These are phyloP conservation scores for Trichoderma harzianum DNA, from an alignment of 2,329 filamentous ascomycete species.

Conservation along the genomic window DNA sequence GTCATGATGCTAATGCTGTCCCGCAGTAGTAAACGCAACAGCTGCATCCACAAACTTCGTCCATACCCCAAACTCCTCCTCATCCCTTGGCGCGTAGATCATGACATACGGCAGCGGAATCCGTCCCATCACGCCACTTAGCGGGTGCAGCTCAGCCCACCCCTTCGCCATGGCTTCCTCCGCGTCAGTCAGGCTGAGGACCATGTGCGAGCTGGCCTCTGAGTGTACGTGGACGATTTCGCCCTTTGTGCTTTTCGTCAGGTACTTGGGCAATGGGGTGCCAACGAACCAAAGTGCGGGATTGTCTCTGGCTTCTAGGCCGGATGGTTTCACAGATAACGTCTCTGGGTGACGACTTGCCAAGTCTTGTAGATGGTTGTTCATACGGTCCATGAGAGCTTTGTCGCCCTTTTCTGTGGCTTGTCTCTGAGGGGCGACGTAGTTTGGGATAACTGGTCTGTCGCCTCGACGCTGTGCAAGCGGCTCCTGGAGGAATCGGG, in stretches of 20 bases:
- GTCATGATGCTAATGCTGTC: background rate
- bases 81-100: constrained; percentile 40
- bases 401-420: constrained; percentile 24
- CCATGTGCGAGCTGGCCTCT: constrained; percentile 39
- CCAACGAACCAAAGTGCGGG: constrained; percentile 13
- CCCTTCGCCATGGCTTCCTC: constrained; percentile 33
- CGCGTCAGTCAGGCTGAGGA: constrained; percentile 38
- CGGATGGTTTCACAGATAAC: background rate
- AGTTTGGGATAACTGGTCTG: constrained; percentile 34
- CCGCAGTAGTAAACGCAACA: constrained; percentile 19
- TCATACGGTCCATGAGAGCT: constrained; percentile 23
- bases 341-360: background rate
- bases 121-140: constrained; percentile 21
- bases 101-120: constrained; percentile 33
- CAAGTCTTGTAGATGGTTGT: constrained; percentile 26
- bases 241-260: constrained; percentile 18
- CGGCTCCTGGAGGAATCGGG: constrained; percentile 22
- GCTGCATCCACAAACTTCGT: constrained; percentile 24
- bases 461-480: constrained; percentile 23
- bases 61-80: constrained; percentile 32
- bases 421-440: constrained; percentile 40
- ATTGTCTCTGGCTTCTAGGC: constrained; percentile 10
- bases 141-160: constrained; percentile 40
- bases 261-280: constrained; percentile 5
- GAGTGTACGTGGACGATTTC: constrained; percentile 39